Evolutionary conservation across 2,329 filamentous ascomycete species (phyloP), one percentile per base, ranked within the genome.

Genomic region (Hymenotorrendiella dingleyae): DNA sequence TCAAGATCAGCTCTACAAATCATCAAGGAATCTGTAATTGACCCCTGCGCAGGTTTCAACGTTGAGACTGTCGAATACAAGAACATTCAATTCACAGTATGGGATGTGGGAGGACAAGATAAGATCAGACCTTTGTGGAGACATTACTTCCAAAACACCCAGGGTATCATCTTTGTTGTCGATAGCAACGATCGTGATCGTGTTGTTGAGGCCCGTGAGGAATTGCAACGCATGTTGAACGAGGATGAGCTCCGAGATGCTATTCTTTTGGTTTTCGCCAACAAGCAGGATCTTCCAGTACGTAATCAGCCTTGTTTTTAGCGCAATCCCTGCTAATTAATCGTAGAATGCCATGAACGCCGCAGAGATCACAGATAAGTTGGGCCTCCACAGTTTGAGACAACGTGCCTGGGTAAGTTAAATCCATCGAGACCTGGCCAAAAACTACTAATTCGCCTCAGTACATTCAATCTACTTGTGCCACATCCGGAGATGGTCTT

Each of bases 11-110:
- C 24, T 4, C 24, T n/a, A 17, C 16, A 38, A 3, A 20, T 20
- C 36, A 11, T 29, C 24, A n/a, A 19, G 23, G 9, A 21, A 8
- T n/a, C 12, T 4, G 24, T 20, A n/a, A 26, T 26, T 38, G 26
- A 38, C 23, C 6, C n/a, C 9, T 8, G 16, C 14, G 9, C 24
- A 40, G 38, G 91, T 57, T 97, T 97, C 78, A 97, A 97, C 77
- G 93, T 97, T 67, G 91, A 97, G 76, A 94, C 89, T 4, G 90
- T 97, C 60, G 94, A 90, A 56, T 96, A 95, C 76, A 96, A 96
- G 78, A 97, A 97, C 67, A 90, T 96, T 69, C 94, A 96, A 70
- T 97, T 97, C 75, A 97, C 94, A 61, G 91, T 97, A 52, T 97
- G 91, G 91, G 91, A 97, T 73, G 91, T 97, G 47, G 91, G 91